Evolutionary conservation across 768 basidiomycete genomes (phyloP).

Genomic region (Trichaptum fuscoviolaceum): DNA sequence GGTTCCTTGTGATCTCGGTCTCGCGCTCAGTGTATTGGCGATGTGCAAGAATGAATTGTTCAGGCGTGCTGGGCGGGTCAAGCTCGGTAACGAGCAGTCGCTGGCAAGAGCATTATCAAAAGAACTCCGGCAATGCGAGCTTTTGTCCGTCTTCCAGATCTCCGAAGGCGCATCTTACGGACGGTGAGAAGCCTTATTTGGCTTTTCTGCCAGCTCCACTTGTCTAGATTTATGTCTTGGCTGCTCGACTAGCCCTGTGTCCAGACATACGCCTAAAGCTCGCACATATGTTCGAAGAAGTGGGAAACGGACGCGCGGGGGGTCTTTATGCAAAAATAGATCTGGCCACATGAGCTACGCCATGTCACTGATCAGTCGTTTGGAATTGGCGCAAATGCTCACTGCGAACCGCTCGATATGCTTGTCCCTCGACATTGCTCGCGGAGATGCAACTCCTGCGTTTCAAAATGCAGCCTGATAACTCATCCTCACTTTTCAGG

Average conservation of each 20-base stretch:
- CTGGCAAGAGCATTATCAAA: neutral
- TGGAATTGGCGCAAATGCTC: neutral
- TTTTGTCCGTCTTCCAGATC: neutral
- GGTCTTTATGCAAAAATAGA: neutral
- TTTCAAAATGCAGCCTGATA: too few relatives aligned
- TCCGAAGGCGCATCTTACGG: neutral
- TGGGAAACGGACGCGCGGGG: neutral
- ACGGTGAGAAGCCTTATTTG: neutral
- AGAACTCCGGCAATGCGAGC: neutral
- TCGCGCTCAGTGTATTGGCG: neutral
- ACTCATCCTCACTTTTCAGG: too few relatives aligned
- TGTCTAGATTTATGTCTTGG: neutral
- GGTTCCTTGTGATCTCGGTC: neutral
- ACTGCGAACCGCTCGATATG: neutral
- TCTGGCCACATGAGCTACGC: neutral
- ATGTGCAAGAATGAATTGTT: neutral
- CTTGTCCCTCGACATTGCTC: too few relatives aligned
- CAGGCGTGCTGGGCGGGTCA: neutral
- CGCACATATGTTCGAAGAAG: neutral
- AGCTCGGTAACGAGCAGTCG: neutral
- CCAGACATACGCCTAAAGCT: neutral
- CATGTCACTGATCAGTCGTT: neutral
- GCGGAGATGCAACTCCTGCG: too few relatives aligned
- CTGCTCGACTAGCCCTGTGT: neutral
- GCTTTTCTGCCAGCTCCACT: neutral